Evolutionary conservation across 176 grass and related monocot species (phyloP).

Genomic region (Chrysopogon serrulatus): DNA sequence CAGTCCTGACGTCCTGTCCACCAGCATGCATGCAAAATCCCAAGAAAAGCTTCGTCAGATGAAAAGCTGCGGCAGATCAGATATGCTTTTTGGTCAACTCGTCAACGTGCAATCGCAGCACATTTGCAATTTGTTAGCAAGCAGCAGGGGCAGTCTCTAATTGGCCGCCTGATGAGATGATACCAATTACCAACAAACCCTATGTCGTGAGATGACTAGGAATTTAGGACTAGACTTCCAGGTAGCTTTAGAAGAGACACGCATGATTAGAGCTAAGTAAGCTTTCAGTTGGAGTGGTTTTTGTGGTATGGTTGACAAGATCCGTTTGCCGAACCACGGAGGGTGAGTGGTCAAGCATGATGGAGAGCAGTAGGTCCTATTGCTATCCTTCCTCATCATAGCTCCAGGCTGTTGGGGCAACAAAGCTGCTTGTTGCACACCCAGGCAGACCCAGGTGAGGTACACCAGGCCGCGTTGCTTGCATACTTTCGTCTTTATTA

Average conservation of each 20-base stretch:
- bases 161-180: too few relatives aligned
- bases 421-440: not conserved
- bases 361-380: not conserved
- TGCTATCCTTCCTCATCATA: not conserved
- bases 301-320: not conserved
- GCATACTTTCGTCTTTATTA: not conserved
- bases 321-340: not conserved
- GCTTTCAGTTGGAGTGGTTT: constrained; percentile 16
- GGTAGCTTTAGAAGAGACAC: not conserved
- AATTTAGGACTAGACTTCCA: not conserved
- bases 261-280: not conserved
- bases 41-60: not conserved
- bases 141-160: not conserved
- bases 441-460: not conserved
- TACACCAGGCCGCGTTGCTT: not conserved
- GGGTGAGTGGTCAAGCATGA: not conserved
- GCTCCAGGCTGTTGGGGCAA: not conserved
- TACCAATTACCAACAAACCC: constrained; percentile 6
- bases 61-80: not conserved
- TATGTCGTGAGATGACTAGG: not conserved
- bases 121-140: not conserved
- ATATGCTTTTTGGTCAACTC: not conserved
- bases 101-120: not conserved
- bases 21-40: not conserved
- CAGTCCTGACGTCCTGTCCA: not conserved